phyloP scores from a whole-genome alignment of 352 stramenopile species.

The Pythium aristosporum region DNA sequence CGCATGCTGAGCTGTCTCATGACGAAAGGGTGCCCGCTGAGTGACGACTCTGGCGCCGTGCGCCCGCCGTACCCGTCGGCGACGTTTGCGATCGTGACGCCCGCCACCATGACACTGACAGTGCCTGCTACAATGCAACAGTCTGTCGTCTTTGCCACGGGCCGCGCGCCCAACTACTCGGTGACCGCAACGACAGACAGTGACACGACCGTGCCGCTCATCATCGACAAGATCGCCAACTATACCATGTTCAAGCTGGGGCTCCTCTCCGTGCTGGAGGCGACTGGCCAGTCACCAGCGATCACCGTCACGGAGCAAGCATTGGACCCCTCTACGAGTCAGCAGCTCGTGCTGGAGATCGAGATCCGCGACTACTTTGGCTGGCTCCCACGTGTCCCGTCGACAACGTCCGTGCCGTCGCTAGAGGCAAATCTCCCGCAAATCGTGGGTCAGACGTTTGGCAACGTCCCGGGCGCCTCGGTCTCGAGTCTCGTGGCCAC shows the following conservation, averaged over 20 bases:
- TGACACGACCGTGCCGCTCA: not conserved
- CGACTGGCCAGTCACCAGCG: conserved; percentile 3
- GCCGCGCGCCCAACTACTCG: conserved; percentile 3
- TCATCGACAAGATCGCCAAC: not conserved
- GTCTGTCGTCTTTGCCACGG: not conserved
- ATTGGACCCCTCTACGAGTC: not conserved
- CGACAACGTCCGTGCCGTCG: not conserved
- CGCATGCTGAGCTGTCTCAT: conserved; percentile 16
- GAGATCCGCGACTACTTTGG: conserved; percentile 14
- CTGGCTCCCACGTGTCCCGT: conserved; percentile 14
- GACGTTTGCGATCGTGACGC: conserved; percentile 6
- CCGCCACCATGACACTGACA: conserved; percentile 1
- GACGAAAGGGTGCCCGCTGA: not conserved
- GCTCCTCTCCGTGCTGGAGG: not conserved
- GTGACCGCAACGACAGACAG: not conserved
- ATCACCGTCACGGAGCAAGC: conserved; percentile 2
- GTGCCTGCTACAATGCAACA: not conserved
- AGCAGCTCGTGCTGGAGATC: conserved; percentile 9
- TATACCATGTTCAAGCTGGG: not conserved
- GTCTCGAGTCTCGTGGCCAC: not conserved
- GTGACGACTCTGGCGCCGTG: not conserved
- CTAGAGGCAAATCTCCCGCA: not conserved
- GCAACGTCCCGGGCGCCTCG: not conserved
- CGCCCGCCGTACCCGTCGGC: conserved; percentile 3
- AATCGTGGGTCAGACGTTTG: conserved; percentile 7